Evolutionary conservation across 73 alveolate genomes (phyloP).

Genomic region (Durusdinium trenchii): DNA sequence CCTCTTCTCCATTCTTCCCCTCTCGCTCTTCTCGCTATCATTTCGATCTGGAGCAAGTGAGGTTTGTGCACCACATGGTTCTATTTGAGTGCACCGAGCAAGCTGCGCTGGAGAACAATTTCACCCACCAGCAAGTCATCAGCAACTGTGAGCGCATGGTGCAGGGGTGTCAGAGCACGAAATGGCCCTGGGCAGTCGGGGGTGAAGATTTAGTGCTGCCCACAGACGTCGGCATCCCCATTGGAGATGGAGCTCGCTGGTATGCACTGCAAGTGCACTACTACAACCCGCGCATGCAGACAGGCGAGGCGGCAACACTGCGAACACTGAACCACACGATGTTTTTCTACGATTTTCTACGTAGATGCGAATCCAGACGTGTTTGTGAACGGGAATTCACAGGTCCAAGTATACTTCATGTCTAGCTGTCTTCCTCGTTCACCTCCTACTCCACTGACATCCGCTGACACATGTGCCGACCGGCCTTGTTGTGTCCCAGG

Average conservation of each 20-base stretch:
- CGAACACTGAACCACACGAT: not conserved
- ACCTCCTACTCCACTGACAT: too few species aligned
- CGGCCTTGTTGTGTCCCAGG: not conserved
- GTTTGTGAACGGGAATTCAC: not conserved
- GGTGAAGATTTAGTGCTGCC: slow-evolving; percentile 67
- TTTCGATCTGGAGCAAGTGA: too few species aligned
- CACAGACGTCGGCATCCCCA: slow-evolving; percentile 28
- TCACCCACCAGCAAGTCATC: slow-evolving; percentile 55
- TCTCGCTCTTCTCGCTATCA: too few species aligned
- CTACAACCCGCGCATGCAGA: slow-evolving; percentile 28
- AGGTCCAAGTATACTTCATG: not conserved
- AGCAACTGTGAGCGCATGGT: slow-evolving; percentile 48
- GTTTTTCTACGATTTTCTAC: not conserved
- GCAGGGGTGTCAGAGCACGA: slow-evolving; percentile 27
- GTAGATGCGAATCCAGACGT: not conserved
- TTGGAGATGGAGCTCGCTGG: slow-evolving; percentile 60
- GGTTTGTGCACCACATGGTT: slow-evolving; percentile 62
- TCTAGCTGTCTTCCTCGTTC: too few species aligned
- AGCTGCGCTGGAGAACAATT: slow-evolving; percentile 40
- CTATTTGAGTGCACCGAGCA: slow-evolving; percentile 50
- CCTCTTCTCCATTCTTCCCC: too few species aligned
- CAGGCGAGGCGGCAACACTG: not conserved
- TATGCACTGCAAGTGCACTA: slow-evolving; percentile 60
- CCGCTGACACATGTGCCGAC: too few species aligned
- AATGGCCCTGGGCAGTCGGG: slow-evolving; percentile 78